Percentiles rank a stretch among this genome's conserved stretches.
These are phyloP conservation scores for Plasmopara halstedii DNA, from an alignment of 352 stramenopile genomes.

Conservation along the genomic window DNA sequence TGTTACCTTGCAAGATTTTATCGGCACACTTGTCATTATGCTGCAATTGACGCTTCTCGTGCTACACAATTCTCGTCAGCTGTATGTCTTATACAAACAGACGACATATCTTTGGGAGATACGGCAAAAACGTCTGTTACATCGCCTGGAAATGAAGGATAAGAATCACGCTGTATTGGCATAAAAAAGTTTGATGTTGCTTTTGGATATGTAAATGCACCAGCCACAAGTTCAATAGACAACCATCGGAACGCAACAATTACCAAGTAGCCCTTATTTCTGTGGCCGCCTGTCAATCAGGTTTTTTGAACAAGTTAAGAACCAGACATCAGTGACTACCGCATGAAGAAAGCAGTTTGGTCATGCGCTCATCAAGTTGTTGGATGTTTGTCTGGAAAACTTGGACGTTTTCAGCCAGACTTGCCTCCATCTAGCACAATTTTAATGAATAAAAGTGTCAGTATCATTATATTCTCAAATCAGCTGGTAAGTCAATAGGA, in stretches of 20 bases:
- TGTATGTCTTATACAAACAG: constrained; percentile 75
- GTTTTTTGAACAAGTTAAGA: too few relatives aligned
- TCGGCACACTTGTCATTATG: constrained; percentile 57
- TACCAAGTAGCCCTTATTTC: too few relatives aligned
- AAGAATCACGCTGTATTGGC: constrained; percentile 21
- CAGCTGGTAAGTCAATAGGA: background rate
- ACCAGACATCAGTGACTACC: constrained; percentile 13
- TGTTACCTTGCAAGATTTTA: constrained; percentile 38
- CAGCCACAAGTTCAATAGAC: constrained; percentile 20
- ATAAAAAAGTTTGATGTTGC: constrained; percentile 20
- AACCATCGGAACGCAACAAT: constrained; percentile 30
- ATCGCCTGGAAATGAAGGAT: constrained; percentile 18
- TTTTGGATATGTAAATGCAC: constrained; percentile 29
- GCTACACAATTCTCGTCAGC: constrained; percentile 69
- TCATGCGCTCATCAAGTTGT: constrained; percentile 65
- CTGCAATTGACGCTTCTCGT: constrained; percentile 57
- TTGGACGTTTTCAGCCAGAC: constrained; percentile 61
- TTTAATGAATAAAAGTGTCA: constrained; percentile 1
- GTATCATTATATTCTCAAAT: constrained; percentile 1
- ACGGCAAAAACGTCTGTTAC: constrained; percentile 29
- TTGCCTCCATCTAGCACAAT: constrained; percentile 57
- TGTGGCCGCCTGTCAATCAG: too few relatives aligned
- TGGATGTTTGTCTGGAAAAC: constrained; percentile 77
- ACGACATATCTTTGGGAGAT: constrained; percentile 53
- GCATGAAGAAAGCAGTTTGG: constrained; percentile 28